phyloP scores from a whole-genome alignment of 345 rosid genomes.

The Viola odorata region DNA sequence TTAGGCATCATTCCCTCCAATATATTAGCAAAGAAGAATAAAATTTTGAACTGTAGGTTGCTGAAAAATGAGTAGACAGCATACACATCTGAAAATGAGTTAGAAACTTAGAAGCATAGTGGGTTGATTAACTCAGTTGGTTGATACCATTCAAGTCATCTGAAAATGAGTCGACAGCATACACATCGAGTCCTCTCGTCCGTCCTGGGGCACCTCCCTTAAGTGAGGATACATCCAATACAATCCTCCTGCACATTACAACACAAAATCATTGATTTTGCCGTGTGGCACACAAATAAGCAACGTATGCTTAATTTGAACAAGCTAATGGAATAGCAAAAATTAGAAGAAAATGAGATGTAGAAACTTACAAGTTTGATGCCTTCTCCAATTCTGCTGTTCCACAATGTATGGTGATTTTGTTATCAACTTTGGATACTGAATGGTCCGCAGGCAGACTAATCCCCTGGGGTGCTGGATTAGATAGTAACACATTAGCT shows the following conservation, averaged over 20 bases:
- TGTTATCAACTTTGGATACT: slow-evolving; percentile 36
- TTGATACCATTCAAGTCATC: slow-evolving; percentile 37
- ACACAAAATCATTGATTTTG: too few species aligned
- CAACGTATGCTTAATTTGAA: too few species aligned
- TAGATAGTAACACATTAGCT: slow-evolving; percentile 15
- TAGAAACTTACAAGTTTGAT: slow-evolving; percentile 42
- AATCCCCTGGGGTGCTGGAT: slow-evolving; percentile 50
- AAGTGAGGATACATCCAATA: slow-evolving; percentile 62
- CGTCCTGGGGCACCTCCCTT: slow-evolving; percentile 88
- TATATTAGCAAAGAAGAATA: slow-evolving; percentile 7
- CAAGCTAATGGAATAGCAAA: neutral
- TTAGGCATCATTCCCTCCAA: slow-evolving; percentile 3
- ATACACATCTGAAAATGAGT: too few species aligned
- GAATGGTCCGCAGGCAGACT: slow-evolving; percentile 49
- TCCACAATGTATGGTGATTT: slow-evolving; percentile 41
- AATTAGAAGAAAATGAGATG: neutral
- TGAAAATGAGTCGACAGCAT: slow-evolving; percentile 40
- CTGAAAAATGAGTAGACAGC: too few species aligned
- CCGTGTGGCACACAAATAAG: too few species aligned
- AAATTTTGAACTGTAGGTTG: neutral
- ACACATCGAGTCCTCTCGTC: slow-evolving; percentile 71
- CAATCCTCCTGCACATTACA: slow-evolving; percentile 54
- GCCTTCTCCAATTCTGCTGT: slow-evolving; percentile 33
- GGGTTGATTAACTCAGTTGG: slow-evolving; percentile 21
- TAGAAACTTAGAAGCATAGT: neutral